Base-by-base conservation (phyloP, 768 basidiomycete genomes). In the Trametes cinnabarina region DNA sequence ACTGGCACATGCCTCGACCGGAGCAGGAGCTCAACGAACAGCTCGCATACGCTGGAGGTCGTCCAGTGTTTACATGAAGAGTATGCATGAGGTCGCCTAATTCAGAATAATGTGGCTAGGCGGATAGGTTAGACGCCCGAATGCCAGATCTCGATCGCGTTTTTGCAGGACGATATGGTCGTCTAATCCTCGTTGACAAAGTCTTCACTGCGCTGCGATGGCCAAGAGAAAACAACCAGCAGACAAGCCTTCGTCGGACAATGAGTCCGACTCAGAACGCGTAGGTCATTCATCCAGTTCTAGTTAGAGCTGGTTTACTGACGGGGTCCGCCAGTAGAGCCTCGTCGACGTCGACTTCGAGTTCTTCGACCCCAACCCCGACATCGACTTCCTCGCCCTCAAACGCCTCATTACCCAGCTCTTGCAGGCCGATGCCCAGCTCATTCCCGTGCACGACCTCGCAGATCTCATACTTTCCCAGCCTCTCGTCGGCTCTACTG, bases 271-370 rank as follows among this genome's bases (percentile, higher is more conserved):
- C 49, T 61, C 58, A 5, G 64, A 65, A 39, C 62, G 59, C 50
- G 64, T 65, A 61, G 30, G 59, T 46, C 32, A 23, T 32, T 23
- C 22, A 4, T 20, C 8, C 47, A 11, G 19, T 6, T 50, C 5
- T 20, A 35, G 15, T 15, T 53, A 44, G 53, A 32, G 30, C 30
- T 12, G 7, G 30, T 6, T 12, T 32, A 47, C 57, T 52, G 46
- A 51, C 39, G 53, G 4, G 42, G 46, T 20, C 66, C 59, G 60
- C 55, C 66, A 72, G 73, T 75, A 84, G 81, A 81, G 77, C 68
- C 79, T 88, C 65, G 80, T 95, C 73, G 82, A 95, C 72, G 88
- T 95, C 63, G 87, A 89, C 67, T 98, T 98, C 67, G 94, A 97
- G 63, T 98, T 97, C 70, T 95, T 92, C 79, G 87, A 92, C 70